A percentile compares a stretch with the other conserved stretches of the same genome.
phyloP scores from a whole-genome alignment of 371 early-diverging fungal species.

The Mucor indicus region DNA sequence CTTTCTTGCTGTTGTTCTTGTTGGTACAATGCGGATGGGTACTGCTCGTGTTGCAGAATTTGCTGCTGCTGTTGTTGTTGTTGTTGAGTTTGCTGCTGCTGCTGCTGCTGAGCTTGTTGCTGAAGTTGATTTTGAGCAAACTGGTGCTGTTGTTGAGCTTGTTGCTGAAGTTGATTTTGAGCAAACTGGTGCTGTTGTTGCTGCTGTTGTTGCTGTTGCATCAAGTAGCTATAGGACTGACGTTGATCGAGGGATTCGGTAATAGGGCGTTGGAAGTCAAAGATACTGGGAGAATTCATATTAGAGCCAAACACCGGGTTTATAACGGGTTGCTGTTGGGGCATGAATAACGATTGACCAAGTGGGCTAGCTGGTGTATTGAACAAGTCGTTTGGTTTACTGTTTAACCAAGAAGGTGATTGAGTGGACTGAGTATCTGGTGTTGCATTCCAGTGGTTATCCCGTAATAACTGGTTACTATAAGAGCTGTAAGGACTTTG shows the following conservation, averaged over 20 bases:
- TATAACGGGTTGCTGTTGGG: constrained; percentile 19
- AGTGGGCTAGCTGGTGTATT: background rate
- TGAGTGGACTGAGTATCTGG: background rate
- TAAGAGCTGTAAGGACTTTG: constrained; percentile 18
- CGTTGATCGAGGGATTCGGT: constrained; percentile 33
- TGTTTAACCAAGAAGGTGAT: constrained; percentile 32
- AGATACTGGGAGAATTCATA: constrained; percentile 23
- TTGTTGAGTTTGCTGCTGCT: constrained; percentile 22
- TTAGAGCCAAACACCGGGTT: constrained; percentile 32
- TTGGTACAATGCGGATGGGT: background rate
- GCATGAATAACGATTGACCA: constrained; percentile 11
- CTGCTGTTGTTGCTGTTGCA: constrained; percentile 27
- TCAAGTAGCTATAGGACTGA: constrained; percentile 48
- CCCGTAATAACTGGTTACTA: constrained; percentile 14
- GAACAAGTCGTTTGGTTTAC: background rate
- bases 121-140: constrained; percentile 10
- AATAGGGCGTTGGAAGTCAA: constrained; percentile 37
- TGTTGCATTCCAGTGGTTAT: constrained; percentile 14
- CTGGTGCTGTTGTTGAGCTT: constrained; percentile 24
- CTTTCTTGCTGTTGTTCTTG: constrained; percentile 28
- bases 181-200: constrained; percentile 19
- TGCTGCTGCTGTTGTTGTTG: constrained; percentile 2
- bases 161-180: constrained; percentile 15
- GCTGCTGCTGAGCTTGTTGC: constrained; percentile 22
- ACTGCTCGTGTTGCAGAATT: background rate